phyloP scores from a whole-genome alignment of 768 basidiomycete genomes.

The Hypholoma fasciculare region DNA sequence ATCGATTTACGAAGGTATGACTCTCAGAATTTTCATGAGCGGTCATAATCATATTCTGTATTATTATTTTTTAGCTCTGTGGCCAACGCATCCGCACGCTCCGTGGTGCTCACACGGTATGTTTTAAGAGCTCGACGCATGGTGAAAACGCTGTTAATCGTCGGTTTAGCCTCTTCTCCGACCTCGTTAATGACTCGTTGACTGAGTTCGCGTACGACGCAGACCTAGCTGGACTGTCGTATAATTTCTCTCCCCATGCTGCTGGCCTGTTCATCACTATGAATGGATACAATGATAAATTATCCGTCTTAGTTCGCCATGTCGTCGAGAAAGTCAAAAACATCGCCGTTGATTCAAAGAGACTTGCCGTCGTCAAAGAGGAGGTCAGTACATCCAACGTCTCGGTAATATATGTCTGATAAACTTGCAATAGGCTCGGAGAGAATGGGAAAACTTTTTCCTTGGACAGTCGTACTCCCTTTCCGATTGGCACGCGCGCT shows the following conservation, averaged over 20 bases:
- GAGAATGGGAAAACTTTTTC: conserved; percentile 85
- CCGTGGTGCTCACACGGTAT: conserved; percentile 73
- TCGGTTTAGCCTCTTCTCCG: conserved; percentile 64
- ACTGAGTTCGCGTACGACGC: conserved; percentile 93
- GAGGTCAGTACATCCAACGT: conserved; percentile 48
- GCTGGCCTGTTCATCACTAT: conserved; percentile 70
- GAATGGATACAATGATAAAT: conserved; percentile 92
- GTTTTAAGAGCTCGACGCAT: conserved; percentile 9
- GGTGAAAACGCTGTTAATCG: background rate
- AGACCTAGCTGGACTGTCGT: conserved; percentile 84
- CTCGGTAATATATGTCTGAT: conserved; percentile 1
- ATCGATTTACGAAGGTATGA: conserved; percentile 75
- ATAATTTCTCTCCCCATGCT: conserved; percentile 59
- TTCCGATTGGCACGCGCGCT: conserved; percentile 73
- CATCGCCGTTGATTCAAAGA: conserved; percentile 63
- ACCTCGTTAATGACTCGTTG: conserved; percentile 86
- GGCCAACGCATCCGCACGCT: conserved; percentile 62
- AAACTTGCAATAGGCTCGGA: conserved; percentile 51
- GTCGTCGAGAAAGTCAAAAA: conserved; percentile 69
- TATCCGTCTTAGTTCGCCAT: conserved; percentile 68
- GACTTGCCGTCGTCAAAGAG: conserved; percentile 83
- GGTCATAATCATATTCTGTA: background rate
- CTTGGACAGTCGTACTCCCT: conserved; percentile 81
- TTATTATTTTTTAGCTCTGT: conserved; percentile 43
- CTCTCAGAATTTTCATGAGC: background rate